These are phyloP conservation scores for Ogataea minuta DNA, from an alignment of 805 yeast genomes.

Conservation along the genomic window DNA sequence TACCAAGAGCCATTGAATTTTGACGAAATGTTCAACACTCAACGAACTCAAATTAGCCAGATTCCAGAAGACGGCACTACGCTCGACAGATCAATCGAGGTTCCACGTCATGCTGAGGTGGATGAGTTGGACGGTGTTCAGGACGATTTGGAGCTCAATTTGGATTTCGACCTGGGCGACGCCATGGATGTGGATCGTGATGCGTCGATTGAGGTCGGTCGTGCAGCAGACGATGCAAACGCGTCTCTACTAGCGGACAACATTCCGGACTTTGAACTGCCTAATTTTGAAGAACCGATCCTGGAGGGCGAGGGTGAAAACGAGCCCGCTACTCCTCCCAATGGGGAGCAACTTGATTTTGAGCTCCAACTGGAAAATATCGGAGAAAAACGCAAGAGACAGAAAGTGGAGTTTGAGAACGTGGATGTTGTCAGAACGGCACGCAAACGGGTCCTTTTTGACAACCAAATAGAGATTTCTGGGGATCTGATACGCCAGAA, in stretches of 20 bases:
- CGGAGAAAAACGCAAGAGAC: conserved; percentile 20
- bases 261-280: conserved; percentile 43
- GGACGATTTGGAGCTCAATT: conserved; percentile 31
- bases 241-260: conserved; percentile 30
- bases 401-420: conserved; percentile 34
- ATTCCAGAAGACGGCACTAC: conserved; percentile 24
- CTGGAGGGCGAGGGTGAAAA: conserved; percentile 19
- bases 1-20: conserved; percentile 58
- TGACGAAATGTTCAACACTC: conserved; percentile 33
- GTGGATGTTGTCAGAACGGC: conserved; percentile 47
- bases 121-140: conserved; percentile 34
- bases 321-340: conserved; percentile 19
- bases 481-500: conserved; percentile 35
- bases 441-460: conserved; percentile 46
- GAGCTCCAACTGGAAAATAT: conserved; percentile 3
- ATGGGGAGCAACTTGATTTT: conserved; percentile 6
- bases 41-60: conserved; percentile 10
- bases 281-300: conserved; percentile 30
- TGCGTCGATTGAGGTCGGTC: conserved; percentile 53
- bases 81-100: conserved; percentile 61
- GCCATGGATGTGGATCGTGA: conserved; percentile 30
- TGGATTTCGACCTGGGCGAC: conserved; percentile 34
- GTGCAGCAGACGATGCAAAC: conserved; percentile 36
- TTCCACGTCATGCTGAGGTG: conserved; percentile 49
- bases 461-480: conserved; percentile 43